Conservation (phyloP, 192 early-diverging fungal species). For the Podila clonocystis region DNA sequence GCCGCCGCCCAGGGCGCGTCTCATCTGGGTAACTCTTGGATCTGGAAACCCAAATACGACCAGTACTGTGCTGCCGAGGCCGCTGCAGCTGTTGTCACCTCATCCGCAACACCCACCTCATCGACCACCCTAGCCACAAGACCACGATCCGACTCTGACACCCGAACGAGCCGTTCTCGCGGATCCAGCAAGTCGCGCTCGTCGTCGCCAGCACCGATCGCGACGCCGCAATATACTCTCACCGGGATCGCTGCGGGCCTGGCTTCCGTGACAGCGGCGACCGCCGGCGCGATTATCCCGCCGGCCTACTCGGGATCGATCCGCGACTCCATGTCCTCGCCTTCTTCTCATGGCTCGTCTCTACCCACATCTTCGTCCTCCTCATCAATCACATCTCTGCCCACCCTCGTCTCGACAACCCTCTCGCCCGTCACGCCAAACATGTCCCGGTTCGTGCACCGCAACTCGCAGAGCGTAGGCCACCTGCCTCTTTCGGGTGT, state of each 20-base stretch:
- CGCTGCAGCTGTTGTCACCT: background rate
- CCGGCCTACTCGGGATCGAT: background rate
- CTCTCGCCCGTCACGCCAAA: too few species aligned
- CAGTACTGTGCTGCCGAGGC: conserved; percentile 31
- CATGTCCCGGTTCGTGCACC: too few species aligned
- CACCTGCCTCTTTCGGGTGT: too few species aligned
- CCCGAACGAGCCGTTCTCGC: background rate
- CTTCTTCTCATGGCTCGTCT: background rate
- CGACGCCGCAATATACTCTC: conserved; percentile 2
- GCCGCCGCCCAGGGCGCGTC: conserved; percentile 76
- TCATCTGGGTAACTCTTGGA: conserved; percentile 85
- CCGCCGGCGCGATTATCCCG: background rate
- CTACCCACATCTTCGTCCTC: background rate
- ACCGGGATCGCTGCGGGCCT: conserved; percentile 23
- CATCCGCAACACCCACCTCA: background rate
- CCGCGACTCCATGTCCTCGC: background rate
- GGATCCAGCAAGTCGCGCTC: background rate
- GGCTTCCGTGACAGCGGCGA: conserved; percentile 24
- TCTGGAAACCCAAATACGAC: conserved; percentile 84
- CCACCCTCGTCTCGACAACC: background rate
- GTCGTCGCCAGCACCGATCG: background rate
- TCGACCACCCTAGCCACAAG: background rate
- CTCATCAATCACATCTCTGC: background rate
- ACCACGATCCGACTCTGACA: background rate
- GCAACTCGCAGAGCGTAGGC: too few species aligned